A percentile compares a stretch with the other conserved stretches of the same genome.
These are phyloP conservation scores for Saururus chinensis DNA, from an alignment of 164 flowering plant genomes.

Conservation along the genomic window DNA sequence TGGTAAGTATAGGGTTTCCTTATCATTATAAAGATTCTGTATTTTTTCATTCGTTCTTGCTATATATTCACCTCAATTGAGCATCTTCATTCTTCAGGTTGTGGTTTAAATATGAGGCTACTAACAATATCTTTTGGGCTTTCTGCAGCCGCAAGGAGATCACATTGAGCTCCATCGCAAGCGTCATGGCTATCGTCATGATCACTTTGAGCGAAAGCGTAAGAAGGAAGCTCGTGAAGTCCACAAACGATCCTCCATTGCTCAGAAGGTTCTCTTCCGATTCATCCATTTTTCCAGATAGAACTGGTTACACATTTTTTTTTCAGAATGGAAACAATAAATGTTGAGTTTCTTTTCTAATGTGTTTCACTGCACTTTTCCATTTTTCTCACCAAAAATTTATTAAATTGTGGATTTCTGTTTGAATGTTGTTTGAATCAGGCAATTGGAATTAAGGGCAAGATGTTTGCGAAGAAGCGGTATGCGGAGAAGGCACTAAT, in stretches of 20 bases:
- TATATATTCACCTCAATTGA: too few species aligned
- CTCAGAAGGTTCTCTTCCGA: constrained; percentile 46
- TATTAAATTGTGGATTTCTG: neutral
- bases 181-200: constrained; percentile 81
- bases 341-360: too few species aligned
- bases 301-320: neutral
- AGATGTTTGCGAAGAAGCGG: constrained; percentile 80
- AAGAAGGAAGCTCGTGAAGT: constrained; percentile 96
- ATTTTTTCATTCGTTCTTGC: too few species aligned
- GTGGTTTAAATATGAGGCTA: too few species aligned
- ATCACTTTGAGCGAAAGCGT: constrained; percentile 87
- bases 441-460: constrained; percentile 93
- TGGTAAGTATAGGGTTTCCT: too few species aligned
- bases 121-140: too few species aligned
- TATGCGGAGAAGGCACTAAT: constrained; percentile 80
- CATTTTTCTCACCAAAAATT: neutral
- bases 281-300: too few species aligned
- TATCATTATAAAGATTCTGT: too few species aligned
- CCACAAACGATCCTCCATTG: constrained; percentile 58
- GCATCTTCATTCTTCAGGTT: too few species aligned
- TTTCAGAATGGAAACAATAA: neutral
- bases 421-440: constrained; percentile 15
- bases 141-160: constrained; percentile 93
- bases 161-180: constrained; percentile 83
- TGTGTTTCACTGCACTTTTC: neutral